Evolutionary conservation across 805 yeast genomes (phyloP), one percentile per base, ranked within the genome.

Genomic region (Isabelozyma rhagii): DNA sequence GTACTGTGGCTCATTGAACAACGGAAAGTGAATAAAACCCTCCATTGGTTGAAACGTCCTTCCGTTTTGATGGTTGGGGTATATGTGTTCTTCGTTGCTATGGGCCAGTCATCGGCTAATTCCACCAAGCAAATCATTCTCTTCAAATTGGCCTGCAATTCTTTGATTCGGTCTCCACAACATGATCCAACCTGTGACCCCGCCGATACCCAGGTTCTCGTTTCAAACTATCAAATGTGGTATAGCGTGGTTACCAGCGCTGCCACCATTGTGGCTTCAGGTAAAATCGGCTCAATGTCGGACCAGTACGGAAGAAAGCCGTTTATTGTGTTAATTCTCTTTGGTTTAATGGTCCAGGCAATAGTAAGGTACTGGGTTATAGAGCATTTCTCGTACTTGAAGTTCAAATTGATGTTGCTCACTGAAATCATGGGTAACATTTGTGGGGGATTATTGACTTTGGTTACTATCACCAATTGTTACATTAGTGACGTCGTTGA

Each of bases 401-500:
- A 66, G 27, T 66, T 75, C 31, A 51, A 53, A 10, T 51, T 61
- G 28, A 71, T 82, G 52, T 63, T 86, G 1, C 34, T 75, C 0
- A 68, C 80, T 3, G 75, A 75, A 11, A 50, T 78, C 1, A 36
- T 85, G 1, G 76, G 74, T 29, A 74, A 82, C 25, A 47, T 78
- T 3, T 79, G 84, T n/a, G 97, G 97, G 21, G 86, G 90, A 0
- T 45, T 78, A 8, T 65, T 81, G 51, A 75, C 84, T 5, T 57
- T 84, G 34, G 58, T 86, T 46, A 80, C 85, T 8, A 67, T 86
- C 29, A 69, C 82, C 10, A 84, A 84, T 60, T 81, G 92, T 51
- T 90, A 89, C 60, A 75, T 87, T 14, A 74, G 89, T 4, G 97
- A 90, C 67, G 82, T 89, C 39, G 84, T 83, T 6, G 85, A 83